Conservation (phyloP, 139 green algal genomes). For the Chlorella ohadii region DNA sequence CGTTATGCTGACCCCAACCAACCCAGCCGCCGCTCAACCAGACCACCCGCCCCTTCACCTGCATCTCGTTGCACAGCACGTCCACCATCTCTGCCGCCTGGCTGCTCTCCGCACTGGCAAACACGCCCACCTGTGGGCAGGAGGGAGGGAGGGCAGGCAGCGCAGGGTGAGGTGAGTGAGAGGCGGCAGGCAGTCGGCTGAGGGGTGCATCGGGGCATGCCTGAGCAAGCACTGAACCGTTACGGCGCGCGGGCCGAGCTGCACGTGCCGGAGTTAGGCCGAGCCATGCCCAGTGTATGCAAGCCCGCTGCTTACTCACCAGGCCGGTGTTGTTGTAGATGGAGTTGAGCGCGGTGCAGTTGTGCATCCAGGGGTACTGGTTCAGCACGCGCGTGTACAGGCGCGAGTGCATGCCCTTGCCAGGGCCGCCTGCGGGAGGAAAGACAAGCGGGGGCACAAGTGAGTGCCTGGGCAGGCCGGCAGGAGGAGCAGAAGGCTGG, state of each 20-base stretch:
- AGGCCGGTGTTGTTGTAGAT: conserved; percentile 94
- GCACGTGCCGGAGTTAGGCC: no score
- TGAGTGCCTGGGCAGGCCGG: no score
- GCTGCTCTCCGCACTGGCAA: conserved; percentile 56
- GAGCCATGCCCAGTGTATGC: no score
- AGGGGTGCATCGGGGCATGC: neutral
- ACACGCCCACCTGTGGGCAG: conserved; percentile 83
- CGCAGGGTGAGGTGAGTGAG: neutral
- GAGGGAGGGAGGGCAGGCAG: conserved; percentile 18
- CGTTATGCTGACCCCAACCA: no score
- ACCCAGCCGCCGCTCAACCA: no score
- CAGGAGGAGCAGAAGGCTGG: no score
- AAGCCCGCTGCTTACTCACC: no score
- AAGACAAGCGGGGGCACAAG: neutral
- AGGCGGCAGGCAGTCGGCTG: no score
- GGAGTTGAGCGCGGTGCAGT: conserved; percentile 87
- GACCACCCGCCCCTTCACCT: conserved; percentile 38
- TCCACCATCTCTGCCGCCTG: conserved; percentile 56
- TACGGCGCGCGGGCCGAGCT: no score
- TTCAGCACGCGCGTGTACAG: conserved; percentile 97
- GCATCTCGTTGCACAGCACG: conserved; percentile 60
- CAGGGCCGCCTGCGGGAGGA: conserved; percentile 69
- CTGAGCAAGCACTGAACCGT: no score
- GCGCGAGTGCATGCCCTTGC: conserved; percentile 98
- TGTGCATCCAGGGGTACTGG: conserved; percentile 79